Percentiles rank a stretch among this genome's conserved stretches.
Conservation (phyloP, 1,139 yeast genomes). For the Meyerozyma guilliermondii region DNA sequence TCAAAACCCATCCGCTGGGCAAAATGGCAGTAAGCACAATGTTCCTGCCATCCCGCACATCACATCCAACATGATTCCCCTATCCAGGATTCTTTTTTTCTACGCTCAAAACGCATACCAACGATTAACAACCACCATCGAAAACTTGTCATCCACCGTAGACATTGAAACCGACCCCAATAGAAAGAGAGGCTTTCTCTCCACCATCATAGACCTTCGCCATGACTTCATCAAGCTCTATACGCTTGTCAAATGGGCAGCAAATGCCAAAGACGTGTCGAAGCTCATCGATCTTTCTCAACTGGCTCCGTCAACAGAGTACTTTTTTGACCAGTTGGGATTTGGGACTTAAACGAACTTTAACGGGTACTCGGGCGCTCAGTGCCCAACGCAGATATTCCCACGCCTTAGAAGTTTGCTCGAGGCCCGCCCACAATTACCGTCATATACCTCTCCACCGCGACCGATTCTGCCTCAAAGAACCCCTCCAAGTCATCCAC, state of each 20-base stretch:
- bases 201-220: conserved; percentile 62
- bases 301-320: conserved; percentile 75
- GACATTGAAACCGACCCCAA: conserved; percentile 47
- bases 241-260: conserved; percentile 85
- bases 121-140: conserved; percentile 58
- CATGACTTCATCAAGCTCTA: conserved; percentile 80
- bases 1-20: background rate
- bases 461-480: conserved; percentile 51
- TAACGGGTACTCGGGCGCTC: conserved; percentile 75
- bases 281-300: conserved; percentile 76
- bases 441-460: conserved; percentile 57
- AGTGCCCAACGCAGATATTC: conserved; percentile 81
- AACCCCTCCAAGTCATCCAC: conserved; percentile 56
- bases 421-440: conserved; percentile 71
- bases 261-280: conserved; percentile 63
- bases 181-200: conserved; percentile 65
- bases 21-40: background rate
- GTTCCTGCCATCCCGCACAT: conserved; percentile 54
- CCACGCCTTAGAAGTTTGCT: conserved; percentile 76
- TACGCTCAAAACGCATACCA: conserved; percentile 61
- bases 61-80: conserved; percentile 63
- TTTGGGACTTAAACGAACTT: conserved; percentile 51
- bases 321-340: conserved; percentile 56
- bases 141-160: conserved; percentile 40
- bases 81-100: conserved; percentile 53